These are phyloP conservation scores for Cladophialophora chaetospira DNA, from an alignment of 2,329 filamentous ascomycete genomes.

Conservation along the genomic window DNA sequence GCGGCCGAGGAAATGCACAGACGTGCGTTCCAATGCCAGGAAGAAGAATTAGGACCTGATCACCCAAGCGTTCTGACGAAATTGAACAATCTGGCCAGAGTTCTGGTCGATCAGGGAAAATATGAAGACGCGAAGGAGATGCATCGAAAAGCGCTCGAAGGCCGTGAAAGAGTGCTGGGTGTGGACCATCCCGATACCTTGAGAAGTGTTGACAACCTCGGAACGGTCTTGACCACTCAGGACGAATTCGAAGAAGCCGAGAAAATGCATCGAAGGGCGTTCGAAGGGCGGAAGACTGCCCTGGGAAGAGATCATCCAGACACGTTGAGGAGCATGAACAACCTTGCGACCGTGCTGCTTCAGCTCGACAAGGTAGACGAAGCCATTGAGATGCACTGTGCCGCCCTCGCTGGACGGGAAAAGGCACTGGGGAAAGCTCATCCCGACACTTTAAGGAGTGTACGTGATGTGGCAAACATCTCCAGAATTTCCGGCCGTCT, in stretches of 20 bases:
- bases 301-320: not conserved
- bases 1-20: not conserved
- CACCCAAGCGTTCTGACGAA: not conserved
- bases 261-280: not conserved
- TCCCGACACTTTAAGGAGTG: not conserved
- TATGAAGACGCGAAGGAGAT: not conserved
- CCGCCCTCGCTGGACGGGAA: not conserved
- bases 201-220: not conserved
- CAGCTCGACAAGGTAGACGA: not conserved
- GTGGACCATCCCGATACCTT: not conserved
- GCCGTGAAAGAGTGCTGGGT: not conserved
- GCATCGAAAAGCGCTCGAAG: not conserved
- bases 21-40: not conserved
- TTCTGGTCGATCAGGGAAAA: not conserved
- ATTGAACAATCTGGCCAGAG: not conserved
- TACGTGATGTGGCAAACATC: not conserved
- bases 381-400: not conserved
- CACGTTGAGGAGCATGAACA: not conserved
- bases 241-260: not conserved
- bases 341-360: not conserved
- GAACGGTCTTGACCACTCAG: not conserved
- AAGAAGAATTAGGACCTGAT: not conserved
- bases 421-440: not conserved
- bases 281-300: not conserved
- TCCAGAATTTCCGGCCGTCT: too few species aligned